These are phyloP conservation scores for Xylaria sp. DNA, from an alignment of 2,329 filamentous ascomycete species.

Conservation along the genomic window DNA sequence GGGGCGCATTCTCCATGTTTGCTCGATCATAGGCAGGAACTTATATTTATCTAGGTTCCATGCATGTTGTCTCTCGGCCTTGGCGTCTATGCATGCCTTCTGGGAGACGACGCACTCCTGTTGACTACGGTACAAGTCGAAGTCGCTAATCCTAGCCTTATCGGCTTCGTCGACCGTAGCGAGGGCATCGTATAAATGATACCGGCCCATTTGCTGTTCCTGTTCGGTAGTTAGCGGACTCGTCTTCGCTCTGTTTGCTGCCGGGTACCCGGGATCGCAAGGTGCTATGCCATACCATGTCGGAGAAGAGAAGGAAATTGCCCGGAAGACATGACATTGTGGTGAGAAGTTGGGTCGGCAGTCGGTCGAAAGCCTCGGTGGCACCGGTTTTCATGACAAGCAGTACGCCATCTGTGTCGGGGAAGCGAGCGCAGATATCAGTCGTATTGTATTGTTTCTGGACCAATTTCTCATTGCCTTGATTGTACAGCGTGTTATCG, in stretches of 20 bases:
- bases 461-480: conserved; percentile 43
- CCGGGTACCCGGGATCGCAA: not conserved
- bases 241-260: too few species aligned
- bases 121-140: conserved; percentile 53
- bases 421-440: conserved; percentile 49
- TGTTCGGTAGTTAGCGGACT: conserved; percentile 30
- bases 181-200: conserved; percentile 48
- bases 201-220: conserved; percentile 57
- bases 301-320: conserved; percentile 63
- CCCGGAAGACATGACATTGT: conserved; percentile 60
- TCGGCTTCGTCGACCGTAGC: conserved; percentile 45
- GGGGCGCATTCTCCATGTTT: conserved; percentile 60
- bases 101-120: conserved; percentile 53
- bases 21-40: conserved; percentile 62
- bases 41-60: conserved; percentile 68
- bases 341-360: conserved; percentile 62
- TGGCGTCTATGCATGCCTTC: conserved; percentile 49
- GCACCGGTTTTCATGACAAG: conserved; percentile 66
- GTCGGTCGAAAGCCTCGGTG: conserved; percentile 58
- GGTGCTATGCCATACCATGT: conserved; percentile 46
- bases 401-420: conserved; percentile 50
- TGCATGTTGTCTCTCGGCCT: conserved; percentile 42
- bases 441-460: conserved; percentile 46
- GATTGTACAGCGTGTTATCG: conserved; percentile 48
- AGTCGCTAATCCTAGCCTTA: conserved; percentile 49